A percentile compares a stretch with the other conserved stretches of the same genome.
Conservation (phyloP, 257 asterid species). For the Solanum habrochaites region DNA sequence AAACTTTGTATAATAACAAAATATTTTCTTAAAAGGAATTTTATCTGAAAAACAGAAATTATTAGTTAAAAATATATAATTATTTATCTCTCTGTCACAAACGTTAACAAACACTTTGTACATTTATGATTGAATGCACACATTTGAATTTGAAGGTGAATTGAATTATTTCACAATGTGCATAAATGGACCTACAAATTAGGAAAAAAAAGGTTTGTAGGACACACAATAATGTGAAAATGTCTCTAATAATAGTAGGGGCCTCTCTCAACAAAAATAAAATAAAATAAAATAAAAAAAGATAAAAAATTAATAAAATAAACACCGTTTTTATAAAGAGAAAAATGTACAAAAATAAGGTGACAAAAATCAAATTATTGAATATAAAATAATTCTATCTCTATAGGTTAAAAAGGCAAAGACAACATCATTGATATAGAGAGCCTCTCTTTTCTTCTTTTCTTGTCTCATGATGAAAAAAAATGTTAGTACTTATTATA, state of each 20-base stretch:
- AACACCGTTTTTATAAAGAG: background rate
- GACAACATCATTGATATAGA: constrained; percentile 4
- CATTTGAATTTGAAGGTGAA: background rate
- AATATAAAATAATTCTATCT: background rate
- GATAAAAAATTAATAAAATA: background rate
- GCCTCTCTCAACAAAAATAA: background rate
- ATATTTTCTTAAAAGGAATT: no score
- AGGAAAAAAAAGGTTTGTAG: background rate
- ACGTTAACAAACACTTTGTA: background rate
- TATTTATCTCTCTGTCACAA: background rate
- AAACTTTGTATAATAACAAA: background rate
- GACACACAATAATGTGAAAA: constrained; percentile 1
- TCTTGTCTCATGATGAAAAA: background rate
- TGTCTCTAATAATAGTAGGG: constrained; percentile 2
- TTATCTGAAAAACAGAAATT: fast-evolving
- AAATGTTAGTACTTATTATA: background rate
- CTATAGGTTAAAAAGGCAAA: background rate
- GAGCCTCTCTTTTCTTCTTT: constrained; percentile 3
- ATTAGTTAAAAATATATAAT: background rate
- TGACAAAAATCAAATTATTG: background rate
- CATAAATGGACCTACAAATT: background rate
- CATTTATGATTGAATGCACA: background rate
- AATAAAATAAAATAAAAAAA: no score
- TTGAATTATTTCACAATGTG: constrained; percentile 2
- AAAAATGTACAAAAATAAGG: background rate